phyloP scores from a whole-genome alignment of 306 rosid species.

The Cucurbita ficifolia region DNA sequence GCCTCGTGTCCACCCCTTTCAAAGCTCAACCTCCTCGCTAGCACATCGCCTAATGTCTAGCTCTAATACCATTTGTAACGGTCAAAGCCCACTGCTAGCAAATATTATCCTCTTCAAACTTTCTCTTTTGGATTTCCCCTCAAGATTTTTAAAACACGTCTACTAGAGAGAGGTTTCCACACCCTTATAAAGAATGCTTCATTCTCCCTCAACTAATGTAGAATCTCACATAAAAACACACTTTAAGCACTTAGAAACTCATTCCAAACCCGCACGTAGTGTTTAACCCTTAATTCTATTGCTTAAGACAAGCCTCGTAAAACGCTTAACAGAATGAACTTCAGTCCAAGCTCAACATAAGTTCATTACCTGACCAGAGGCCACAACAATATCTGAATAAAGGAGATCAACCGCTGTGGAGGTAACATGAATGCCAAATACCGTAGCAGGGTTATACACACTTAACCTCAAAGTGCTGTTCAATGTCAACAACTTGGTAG shows the following conservation, averaged over 20 bases:
- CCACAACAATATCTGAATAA: constrained; percentile 59
- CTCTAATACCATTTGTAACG: too few species aligned
- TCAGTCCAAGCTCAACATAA: not conserved
- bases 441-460: constrained; percentile 74
- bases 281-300: not conserved
- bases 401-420: constrained; percentile 52
- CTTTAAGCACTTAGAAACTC: not conserved
- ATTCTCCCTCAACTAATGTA: too few species aligned
- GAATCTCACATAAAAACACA: not conserved
- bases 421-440: constrained; percentile 83
- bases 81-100: too few species aligned
- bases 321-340: too few species aligned
- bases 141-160: too few species aligned
- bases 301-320: not conserved
- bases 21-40: too few species aligned
- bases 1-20: too few species aligned
- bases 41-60: too few species aligned
- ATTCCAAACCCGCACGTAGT: not conserved
- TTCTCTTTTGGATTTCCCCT: too few species aligned
- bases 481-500: constrained; percentile 66
- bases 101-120: too few species aligned
- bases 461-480: constrained; percentile 53
- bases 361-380: constrained; percentile 61
- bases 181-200: too few species aligned
- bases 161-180: too few species aligned